Conservation (phyloP, 2,329 filamentous ascomycete species). For the Aspergillus tubingensis region DNA sequence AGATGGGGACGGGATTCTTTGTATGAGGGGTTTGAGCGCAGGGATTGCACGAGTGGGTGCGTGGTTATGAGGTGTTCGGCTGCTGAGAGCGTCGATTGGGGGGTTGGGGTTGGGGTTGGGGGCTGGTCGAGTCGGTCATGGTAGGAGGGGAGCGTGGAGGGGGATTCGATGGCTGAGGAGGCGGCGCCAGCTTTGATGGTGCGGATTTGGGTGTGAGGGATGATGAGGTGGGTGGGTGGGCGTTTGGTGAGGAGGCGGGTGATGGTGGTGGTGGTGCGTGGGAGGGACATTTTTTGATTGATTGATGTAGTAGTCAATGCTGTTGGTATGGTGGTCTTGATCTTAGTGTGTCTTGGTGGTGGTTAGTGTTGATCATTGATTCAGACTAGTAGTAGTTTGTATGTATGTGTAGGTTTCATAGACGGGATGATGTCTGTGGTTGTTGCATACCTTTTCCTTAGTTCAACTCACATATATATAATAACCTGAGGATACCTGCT, state of each 20-base stretch:
- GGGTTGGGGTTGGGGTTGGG: slow-evolving; percentile 10
- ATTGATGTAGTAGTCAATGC: neutral
- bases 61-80: slow-evolving; percentile 28
- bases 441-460: too few species aligned
- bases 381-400: too few species aligned
- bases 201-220: neutral
- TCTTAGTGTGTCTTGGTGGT: neutral
- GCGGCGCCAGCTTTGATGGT: slow-evolving; percentile 5
- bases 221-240: slow-evolving; percentile 3
- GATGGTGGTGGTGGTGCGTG: slow-evolving; percentile 13
- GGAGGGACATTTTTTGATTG: neutral
- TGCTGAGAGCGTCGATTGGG: slow-evolving; percentile 45
- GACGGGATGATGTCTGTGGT: too few species aligned
- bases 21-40: slow-evolving; percentile 66
- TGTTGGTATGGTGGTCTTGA: neutral
- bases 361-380: neutral
- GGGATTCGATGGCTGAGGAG: slow-evolving; percentile 2
- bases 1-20: slow-evolving; percentile 79
- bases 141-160: slow-evolving; percentile 1
- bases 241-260: slow-evolving; percentile 9
- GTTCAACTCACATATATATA: too few species aligned
- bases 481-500: too few species aligned
- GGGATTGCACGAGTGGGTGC: slow-evolving; percentile 67
- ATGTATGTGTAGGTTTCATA: too few species aligned
- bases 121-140: neutral